phyloP scores from a whole-genome alignment of 2,329 filamentous ascomycete genomes.

The Alternaria sp. region DNA sequence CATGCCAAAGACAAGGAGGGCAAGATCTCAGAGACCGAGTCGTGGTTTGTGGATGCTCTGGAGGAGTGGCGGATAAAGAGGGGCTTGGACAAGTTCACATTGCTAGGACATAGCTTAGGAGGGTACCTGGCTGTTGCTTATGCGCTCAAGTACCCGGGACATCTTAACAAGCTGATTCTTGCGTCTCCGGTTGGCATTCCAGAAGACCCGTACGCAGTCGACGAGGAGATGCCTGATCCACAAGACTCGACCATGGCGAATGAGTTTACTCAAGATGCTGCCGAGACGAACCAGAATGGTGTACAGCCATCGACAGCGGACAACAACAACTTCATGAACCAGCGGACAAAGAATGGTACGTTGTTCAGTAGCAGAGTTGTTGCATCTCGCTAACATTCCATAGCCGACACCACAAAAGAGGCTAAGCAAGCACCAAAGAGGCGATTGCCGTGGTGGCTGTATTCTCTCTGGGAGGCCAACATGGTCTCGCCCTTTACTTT shows the following conservation, averaged over 20 bases:
- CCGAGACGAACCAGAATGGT: slow-evolving; percentile 70
- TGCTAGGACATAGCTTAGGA: slow-evolving; percentile 91
- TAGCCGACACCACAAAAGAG: slow-evolving; percentile 40
- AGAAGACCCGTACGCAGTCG: slow-evolving; percentile 89
- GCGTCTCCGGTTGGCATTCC: slow-evolving; percentile 95
- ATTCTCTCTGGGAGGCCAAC: slow-evolving; percentile 96
- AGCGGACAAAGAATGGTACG: slow-evolving; percentile 50
- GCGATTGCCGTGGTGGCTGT: slow-evolving; percentile 83
- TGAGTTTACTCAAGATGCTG: slow-evolving; percentile 82
- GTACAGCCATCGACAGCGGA: slow-evolving; percentile 69
- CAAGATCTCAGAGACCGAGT: slow-evolving; percentile 88
- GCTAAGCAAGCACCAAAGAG: slow-evolving; percentile 61
- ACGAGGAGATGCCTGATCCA: slow-evolving; percentile 79
- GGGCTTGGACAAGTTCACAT: slow-evolving; percentile 91
- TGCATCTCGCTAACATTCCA: neutral
- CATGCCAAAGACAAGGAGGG: slow-evolving; percentile 80
- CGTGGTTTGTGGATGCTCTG: slow-evolving; percentile 94
- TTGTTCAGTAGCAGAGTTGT: neutral
- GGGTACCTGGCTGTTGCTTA: slow-evolving; percentile 96
- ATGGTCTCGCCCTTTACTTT: slow-evolving; percentile 88
- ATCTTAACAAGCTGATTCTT: slow-evolving; percentile 93
- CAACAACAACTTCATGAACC: slow-evolving; percentile 66
- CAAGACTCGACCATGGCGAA: slow-evolving; percentile 75
- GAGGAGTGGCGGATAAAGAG: slow-evolving; percentile 93
- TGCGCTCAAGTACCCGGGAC: slow-evolving; percentile 94